Evolutionary conservation across 2,329 filamentous ascomycete genomes (phyloP).

Genomic region (Fusarium brevicatenulatum): DNA sequence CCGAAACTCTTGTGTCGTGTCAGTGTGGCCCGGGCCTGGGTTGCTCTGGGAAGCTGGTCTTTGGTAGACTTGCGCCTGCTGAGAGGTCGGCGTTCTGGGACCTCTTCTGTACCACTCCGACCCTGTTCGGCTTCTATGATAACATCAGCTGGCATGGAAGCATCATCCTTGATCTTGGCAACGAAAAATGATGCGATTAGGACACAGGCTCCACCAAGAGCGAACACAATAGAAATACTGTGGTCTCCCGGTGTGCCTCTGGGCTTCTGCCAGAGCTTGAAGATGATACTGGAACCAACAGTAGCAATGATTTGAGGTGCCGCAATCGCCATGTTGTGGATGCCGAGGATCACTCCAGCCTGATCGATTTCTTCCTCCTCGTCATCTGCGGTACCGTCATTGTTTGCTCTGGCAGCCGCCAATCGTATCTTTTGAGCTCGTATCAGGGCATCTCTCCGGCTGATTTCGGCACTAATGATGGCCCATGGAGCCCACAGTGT

Average conservation of each 20-base stretch:
- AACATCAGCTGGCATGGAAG: slow-evolving; percentile 51
- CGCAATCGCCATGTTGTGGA: slow-evolving; percentile 95
- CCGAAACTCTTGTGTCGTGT: slow-evolving; percentile 62
- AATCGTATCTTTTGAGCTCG: slow-evolving; percentile 51
- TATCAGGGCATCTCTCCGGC: slow-evolving; percentile 74
- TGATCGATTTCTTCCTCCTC: slow-evolving; percentile 72
- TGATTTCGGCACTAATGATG: slow-evolving; percentile 92
- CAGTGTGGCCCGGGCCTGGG: slow-evolving; percentile 57
- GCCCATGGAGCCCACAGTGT: slow-evolving; percentile 96
- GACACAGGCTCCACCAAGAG: slow-evolving; percentile 83
- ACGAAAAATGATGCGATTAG: slow-evolving; percentile 81
- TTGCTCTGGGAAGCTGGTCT: slow-evolving; percentile 55
- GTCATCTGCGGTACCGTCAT: slow-evolving; percentile 33
- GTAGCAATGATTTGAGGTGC: slow-evolving; percentile 93
- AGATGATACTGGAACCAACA: slow-evolving; percentile 83
- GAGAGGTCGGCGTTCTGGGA: slow-evolving; percentile 24
- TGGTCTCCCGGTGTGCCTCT: slow-evolving; percentile 85
- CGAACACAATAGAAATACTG: slow-evolving; percentile 86
- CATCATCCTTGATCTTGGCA: slow-evolving; percentile 71
- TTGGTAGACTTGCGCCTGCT: slow-evolving; percentile 54
- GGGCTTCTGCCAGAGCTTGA: slow-evolving; percentile 87
- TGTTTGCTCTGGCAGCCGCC: slow-evolving; percentile 21
- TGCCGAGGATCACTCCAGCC: slow-evolving; percentile 89
- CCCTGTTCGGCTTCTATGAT: slow-evolving; percentile 57
- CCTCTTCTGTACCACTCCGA: slow-evolving; percentile 49